Base-by-base conservation (phyloP, 2,329 filamentous ascomycete genomes). In the Cordyceps farinosa region DNA sequence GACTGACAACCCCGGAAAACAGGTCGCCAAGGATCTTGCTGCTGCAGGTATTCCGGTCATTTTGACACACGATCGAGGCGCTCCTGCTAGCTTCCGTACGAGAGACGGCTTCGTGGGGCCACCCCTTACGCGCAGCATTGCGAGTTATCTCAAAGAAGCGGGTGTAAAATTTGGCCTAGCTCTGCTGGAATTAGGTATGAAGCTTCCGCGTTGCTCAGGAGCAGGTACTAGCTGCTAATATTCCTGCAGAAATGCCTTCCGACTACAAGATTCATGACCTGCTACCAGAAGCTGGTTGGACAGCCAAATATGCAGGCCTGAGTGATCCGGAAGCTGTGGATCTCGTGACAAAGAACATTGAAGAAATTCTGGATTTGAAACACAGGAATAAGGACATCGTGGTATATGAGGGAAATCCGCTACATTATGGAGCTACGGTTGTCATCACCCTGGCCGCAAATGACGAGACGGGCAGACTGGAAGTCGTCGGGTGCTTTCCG, bases 391-490 rank as follows among this genome's bases (percentile, higher is more conserved):
- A 66, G 13, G 78, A 80, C 63, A 68, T 79, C 50, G 78, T 80
- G 10, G 64, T 80, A 17, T 80, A 73, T 69, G 78, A 80, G 66
- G 77, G 77, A 5, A 73, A 74, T 67, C 78, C 78, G 27, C 65
- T 80, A 48, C 69, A 75, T 62, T 76, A 73, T 56, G 75, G 76
- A 3, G 77, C 73, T 1, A 77, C 73, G 45, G 76, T 77, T 38
- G 75, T 75, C 7, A 48, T 79, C 22, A 69, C 70, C n/a, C 70
- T 78, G 62, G 70, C 73, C 44, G 70, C 72, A 29, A 67, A 69
- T 10, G 69, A 67, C 15, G 67, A 70, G 34, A 69, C 66, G 6
- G 69, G 68, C 11, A 69, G 71, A 50, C 65, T 74, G 55, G 70
- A 72, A 60, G 65, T 75, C 42, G 68, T 69, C 5, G 67, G 67